Base-by-base conservation (phyloP, 73 alveolate species). In the Blepharisma stoltei region DNA sequence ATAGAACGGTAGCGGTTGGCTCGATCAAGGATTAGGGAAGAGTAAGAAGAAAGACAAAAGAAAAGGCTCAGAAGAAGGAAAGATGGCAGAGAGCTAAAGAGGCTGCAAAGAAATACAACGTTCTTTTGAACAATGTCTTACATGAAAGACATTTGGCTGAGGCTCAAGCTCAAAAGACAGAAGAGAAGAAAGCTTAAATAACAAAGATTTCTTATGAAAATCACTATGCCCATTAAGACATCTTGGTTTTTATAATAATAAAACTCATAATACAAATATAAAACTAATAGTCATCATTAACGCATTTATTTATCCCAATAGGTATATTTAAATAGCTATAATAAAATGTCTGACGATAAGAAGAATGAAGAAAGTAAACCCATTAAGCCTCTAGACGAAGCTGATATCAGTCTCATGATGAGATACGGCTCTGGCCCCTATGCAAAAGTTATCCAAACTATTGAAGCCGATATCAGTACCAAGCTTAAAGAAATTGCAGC, bases 341-440 rank as follows among this genome's bases (percentile, higher is more conserved):
- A 32, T 32, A 32, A 32, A 32, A 32, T 32, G 41, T 32, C 41
- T 32, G 41, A 32, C 41, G 41, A 32, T 32, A 32, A 32, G 41
- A 32, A 32, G 41, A 32, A 32, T 32, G 66, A 52, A 52, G 23
- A 52, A 20, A 20, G 23, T 14, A 52, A 52, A 20, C 66, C 66
- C n/a, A 52, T 52, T 14, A 52, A 52, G 66, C 66, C 66, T 41
- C 88, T 92, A 14, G 96, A 94, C 71, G 98, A 92, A 70, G 90
- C 80, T 70, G 99, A 95, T 78, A 95, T 95, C 47, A 90, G 87
- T 41, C 80, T 95, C 11, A 80, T 95, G 54, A 91, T 88, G 86
- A 84, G 93, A 67, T 95, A 95, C 86, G 99, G 99, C n/a, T 80
- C 81, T 78, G 99, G 99, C 7, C 99, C 99, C 4, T 95, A 95